Evolutionary conservation across 495 filamentous ascomycete species (phyloP).

Genomic region (Trichoderma asperelloides): DNA sequence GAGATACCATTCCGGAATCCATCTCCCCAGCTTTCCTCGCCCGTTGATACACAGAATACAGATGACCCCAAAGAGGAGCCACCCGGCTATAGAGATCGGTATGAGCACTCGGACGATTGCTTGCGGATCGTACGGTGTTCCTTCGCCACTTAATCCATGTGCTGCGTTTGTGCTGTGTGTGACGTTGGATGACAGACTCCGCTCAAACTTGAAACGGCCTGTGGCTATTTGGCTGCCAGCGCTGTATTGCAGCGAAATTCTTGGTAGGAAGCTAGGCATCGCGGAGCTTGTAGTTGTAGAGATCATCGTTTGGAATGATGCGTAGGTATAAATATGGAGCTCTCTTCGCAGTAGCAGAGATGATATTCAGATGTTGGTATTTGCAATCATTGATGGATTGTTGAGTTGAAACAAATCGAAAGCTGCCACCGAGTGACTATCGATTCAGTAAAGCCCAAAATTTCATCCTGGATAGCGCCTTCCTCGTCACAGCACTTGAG

Average conservation of each 20-base stretch:
- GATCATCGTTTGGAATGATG: neutral
- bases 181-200: neutral
- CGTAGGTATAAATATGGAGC: too few relatives aligned
- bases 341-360: neutral
- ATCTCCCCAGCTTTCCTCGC: neutral
- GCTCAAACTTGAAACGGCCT: neutral
- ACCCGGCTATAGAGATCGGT: neutral
- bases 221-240: neutral
- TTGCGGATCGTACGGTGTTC: neutral
- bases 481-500: too few relatives aligned
- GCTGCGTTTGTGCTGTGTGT: neutral
- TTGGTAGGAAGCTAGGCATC: neutral
- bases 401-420: too few relatives aligned
- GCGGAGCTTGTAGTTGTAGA: neutral
- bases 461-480: too few relatives aligned
- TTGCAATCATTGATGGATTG: too few relatives aligned
- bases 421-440: too few relatives aligned
- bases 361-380: neutral
- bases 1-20: slow-evolving; percentile 1
- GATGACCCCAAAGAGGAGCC: neutral
- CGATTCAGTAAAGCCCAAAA: too few relatives aligned
- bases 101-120: neutral
- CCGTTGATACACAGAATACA: slow-evolving; percentile 2
- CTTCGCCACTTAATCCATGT: neutral
- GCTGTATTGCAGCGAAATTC: neutral